These are phyloP conservation scores for Adansonia gregorii DNA, from an alignment of 441 rosid species.

Conservation along the genomic window DNA sequence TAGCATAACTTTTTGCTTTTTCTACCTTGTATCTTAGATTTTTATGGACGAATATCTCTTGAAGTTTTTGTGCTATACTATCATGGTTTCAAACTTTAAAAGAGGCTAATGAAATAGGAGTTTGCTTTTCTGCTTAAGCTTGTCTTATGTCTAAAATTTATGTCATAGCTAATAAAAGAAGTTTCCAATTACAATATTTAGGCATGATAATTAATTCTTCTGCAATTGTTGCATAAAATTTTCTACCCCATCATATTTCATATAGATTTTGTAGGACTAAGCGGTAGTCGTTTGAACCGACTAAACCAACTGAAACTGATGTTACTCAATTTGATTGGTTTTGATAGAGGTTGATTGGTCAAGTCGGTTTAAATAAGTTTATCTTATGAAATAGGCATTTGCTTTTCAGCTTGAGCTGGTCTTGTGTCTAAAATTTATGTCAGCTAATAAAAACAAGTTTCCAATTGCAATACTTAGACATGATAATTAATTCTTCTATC, in stretches of 20 bases:
- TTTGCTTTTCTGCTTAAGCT: neutral
- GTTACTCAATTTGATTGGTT: neutral
- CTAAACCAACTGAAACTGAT: neutral
- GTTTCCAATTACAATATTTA: neutral
- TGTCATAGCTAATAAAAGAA: neutral
- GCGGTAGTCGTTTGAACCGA: neutral
- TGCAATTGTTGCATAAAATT: neutral
- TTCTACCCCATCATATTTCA: neutral
- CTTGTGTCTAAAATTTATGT: neutral
- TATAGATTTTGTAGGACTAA: neutral
- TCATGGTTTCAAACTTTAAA: conserved; percentile 8
- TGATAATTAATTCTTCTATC: neutral
- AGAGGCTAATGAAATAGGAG: neutral
- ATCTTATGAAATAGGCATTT: neutral
- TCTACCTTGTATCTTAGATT: neutral
- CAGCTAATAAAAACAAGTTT: neutral
- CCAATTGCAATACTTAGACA: conserved; percentile 7
- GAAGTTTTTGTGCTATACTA: neutral
- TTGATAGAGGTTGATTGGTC: neutral
- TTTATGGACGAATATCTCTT: neutral
- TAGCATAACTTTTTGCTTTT: neutral
- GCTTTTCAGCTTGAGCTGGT: conserved; percentile 7
- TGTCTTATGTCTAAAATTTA: neutral
- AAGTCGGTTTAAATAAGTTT: neutral
- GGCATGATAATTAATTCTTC: neutral